A percentile compares a stretch with the other conserved stretches of the same genome.
These are phyloP conservation scores for Talaromyces stipitatus DNA, from an alignment of 495 filamentous ascomycete genomes.

Conservation along the genomic window DNA sequence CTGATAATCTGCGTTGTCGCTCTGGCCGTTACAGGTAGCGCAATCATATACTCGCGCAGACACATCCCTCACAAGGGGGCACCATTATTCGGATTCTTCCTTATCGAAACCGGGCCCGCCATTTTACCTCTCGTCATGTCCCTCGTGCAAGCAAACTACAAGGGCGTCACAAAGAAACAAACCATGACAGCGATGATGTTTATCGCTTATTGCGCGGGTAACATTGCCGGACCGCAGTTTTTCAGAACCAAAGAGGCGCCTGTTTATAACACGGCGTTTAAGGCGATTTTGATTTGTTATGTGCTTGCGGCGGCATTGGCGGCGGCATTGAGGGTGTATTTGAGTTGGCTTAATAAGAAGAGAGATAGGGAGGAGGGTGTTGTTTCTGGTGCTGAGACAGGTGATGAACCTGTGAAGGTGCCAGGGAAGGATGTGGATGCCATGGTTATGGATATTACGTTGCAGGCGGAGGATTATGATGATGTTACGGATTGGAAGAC, in stretches of 20 bases:
- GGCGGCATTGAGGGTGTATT: conserved; percentile 30
- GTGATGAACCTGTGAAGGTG: conserved; percentile 23
- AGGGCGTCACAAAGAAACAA: conserved; percentile 61
- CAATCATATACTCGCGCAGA: conserved; percentile 48
- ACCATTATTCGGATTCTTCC: conserved; percentile 51
- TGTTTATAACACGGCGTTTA: conserved; percentile 37
- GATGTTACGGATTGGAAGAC: conserved; percentile 49
- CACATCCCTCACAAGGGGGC: conserved; percentile 39
- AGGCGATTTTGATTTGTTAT: conserved; percentile 47
- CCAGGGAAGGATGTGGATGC: conserved; percentile 29
- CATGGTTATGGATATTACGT: conserved; percentile 20
- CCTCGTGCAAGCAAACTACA: conserved; percentile 51
- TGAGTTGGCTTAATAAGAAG: conserved; percentile 30
- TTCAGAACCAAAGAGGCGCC: conserved; percentile 28
- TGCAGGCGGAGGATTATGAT: conserved; percentile 35
- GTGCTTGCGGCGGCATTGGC: conserved; percentile 31
- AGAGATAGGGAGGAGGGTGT: conserved; percentile 34
- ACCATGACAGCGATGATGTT: conserved; percentile 37
- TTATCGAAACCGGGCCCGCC: conserved; percentile 44
- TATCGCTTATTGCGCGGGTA: conserved; percentile 33
- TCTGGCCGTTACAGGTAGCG: conserved; percentile 44
- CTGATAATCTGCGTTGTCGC: conserved; percentile 21
- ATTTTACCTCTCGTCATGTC: conserved; percentile 51
- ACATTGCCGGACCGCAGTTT: conserved; percentile 34
- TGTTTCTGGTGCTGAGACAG: not conserved